Evolutionary conservation across 2,329 filamentous ascomycete species (phyloP).

Genomic region (Hypoxylon sp.): DNA sequence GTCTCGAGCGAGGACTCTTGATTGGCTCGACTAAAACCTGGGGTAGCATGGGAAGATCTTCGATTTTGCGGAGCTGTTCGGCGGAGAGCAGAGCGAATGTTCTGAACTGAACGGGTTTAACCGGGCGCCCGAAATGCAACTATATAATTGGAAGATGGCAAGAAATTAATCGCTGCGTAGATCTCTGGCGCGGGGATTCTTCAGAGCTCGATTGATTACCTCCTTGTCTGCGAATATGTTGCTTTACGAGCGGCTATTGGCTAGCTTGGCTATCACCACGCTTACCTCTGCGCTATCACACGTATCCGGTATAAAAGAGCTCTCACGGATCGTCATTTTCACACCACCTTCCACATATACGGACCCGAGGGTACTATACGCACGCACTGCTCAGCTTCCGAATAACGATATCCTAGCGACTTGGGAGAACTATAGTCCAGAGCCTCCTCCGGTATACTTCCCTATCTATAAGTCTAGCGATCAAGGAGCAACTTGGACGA

Average conservation of each 20-base stretch:
- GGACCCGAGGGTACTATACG: constrained; percentile 61
- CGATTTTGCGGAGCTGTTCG: constrained; percentile 35
- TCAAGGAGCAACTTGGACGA: constrained; percentile 72
- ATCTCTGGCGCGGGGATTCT: constrained; percentile 7
- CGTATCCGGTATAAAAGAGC: constrained; percentile 28
- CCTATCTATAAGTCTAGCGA: constrained; percentile 69
- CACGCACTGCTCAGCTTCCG: constrained; percentile 61
- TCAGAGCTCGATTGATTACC: constrained; percentile 5
- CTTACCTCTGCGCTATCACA: constrained; percentile 8
- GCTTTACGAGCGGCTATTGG: constrained; percentile 26
- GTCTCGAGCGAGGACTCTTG: constrained; percentile 4
- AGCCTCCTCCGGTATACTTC: constrained; percentile 69
- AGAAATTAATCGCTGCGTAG: constrained; percentile 9
- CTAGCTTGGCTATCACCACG: constrained; percentile 30
- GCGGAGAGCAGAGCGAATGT: constrained; percentile 39
- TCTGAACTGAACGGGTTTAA: constrained; percentile 20
- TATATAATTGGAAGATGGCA: constrained; percentile 30
- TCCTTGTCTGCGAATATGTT: constrained; percentile 27
- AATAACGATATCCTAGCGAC: constrained; percentile 66
- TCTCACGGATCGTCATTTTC: constrained; percentile 54
- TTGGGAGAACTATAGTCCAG: constrained; percentile 70
- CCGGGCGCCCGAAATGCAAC: constrained; percentile 25
- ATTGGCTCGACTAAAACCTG: constrained; percentile 45
- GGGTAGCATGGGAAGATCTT: constrained; percentile 38
- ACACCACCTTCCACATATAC: constrained; percentile 62